Percentiles rank a stretch among this genome's conserved stretches.
Evolutionary conservation across 2,329 filamentous ascomycete genomes (phyloP).

Genomic region (Pseudogymnoascus sp.): DNA sequence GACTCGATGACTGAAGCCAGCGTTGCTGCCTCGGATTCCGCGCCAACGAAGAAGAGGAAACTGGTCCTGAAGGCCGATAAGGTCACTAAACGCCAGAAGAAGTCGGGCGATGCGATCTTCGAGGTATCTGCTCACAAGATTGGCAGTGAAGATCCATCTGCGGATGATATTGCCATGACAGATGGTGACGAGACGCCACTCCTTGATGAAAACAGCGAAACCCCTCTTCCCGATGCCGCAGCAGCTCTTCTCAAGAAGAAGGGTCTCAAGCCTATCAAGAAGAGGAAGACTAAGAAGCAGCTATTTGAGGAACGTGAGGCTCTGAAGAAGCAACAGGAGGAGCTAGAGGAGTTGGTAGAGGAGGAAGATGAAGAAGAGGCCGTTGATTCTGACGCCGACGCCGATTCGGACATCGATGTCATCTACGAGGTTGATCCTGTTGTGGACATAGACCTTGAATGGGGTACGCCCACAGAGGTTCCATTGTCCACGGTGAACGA

Average conservation of each 20-base stretch:
- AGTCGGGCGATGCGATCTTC: slow-evolving; percentile 70
- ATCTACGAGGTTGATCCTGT: slow-evolving; percentile 29
- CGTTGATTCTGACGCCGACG: slow-evolving; percentile 18
- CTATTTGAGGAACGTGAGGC: slow-evolving; percentile 47
- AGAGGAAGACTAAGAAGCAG: slow-evolving; percentile 74
- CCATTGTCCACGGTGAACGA: slow-evolving; percentile 59
- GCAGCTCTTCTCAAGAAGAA: slow-evolving; percentile 46
- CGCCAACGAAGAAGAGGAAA: slow-evolving; percentile 61
- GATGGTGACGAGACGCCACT: slow-evolving; percentile 41
- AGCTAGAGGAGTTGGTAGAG: slow-evolving; percentile 16
- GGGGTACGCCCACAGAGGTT: slow-evolving; percentile 48
- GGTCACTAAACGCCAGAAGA: slow-evolving; percentile 71
- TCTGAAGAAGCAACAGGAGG: slow-evolving; percentile 10
- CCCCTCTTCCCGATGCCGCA: slow-evolving; percentile 31
- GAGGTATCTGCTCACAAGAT: slow-evolving; percentile 49
- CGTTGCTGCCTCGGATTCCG: slow-evolving; percentile 52
- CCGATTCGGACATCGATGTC: slow-evolving; percentile 25
- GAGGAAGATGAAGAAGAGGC: slow-evolving; percentile 17
- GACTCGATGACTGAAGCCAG: slow-evolving; percentile 66
- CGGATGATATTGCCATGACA: slow-evolving; percentile 37
- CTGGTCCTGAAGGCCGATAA: slow-evolving; percentile 59
- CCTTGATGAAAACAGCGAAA: slow-evolving; percentile 38
- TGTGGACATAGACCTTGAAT: slow-evolving; percentile 40
- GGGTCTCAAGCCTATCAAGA: slow-evolving; percentile 43
- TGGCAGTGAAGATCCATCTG: slow-evolving; percentile 39